A percentile compares a stretch with the other conserved stretches of the same genome.
Conservation (phyloP, 2,329 filamentous ascomycete species). For the Zarea fungicola region DNA sequence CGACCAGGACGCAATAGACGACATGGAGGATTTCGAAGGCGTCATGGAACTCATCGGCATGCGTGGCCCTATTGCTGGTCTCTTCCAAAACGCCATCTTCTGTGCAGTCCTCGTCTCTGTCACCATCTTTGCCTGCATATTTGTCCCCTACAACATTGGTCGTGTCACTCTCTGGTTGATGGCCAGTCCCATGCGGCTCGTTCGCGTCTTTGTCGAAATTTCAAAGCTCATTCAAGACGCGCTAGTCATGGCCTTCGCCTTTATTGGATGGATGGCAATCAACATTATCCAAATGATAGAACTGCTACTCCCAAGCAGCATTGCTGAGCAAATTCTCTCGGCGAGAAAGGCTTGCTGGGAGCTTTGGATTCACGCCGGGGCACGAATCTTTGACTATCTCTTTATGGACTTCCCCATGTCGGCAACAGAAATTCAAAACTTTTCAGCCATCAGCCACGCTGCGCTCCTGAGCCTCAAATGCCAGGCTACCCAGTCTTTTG, state of each 20-base stretch:
- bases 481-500: constrained; percentile 39
- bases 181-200: constrained; percentile 72
- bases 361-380: constrained; percentile 37
- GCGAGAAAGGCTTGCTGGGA: constrained; percentile 37
- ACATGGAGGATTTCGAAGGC: constrained; percentile 92
- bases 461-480: constrained; percentile 58
- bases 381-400: constrained; percentile 46
- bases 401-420: constrained; percentile 46
- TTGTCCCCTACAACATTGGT: constrained; percentile 87
- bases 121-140: constrained; percentile 80
- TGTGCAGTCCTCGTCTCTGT: constrained; percentile 84
- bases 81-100: constrained; percentile 94
- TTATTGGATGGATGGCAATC: constrained; percentile 39
- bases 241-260: constrained; percentile 59
- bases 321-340: constrained; percentile 25
- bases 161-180: constrained; percentile 75
- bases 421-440: constrained; percentile 64
- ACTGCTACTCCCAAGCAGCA: constrained; percentile 27
- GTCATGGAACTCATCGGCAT: constrained; percentile 95
- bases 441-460: constrained; percentile 70
- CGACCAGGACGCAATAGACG: constrained; percentile 71
- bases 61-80: constrained; percentile 82
- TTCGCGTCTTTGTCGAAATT: constrained; percentile 65
- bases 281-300: constrained; percentile 35
- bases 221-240: constrained; percentile 79